Evolutionary conservation across 1,139 yeast species (phyloP), one percentile per base, ranked within the genome.

Genomic region (Suhomyces kunorum): DNA sequence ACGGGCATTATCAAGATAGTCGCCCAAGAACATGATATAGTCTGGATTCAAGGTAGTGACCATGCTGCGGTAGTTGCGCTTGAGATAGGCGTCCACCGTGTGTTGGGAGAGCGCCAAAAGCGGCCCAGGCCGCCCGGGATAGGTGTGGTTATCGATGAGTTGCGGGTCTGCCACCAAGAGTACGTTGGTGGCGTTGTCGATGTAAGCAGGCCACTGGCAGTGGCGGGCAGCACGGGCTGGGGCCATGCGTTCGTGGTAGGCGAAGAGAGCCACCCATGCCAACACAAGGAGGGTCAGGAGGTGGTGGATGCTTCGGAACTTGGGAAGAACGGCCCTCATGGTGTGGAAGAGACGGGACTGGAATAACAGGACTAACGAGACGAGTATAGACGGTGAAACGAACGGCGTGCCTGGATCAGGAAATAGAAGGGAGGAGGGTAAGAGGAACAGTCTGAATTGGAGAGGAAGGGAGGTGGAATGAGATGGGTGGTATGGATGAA

Each of bases 1-100:
- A 25, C 83, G 58, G 5, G 79, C 83, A 49, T 77, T 77, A 49
- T 78, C 83, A 40, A 77, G 55, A 43, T 71, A 65, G 51, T 78
- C 83, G 5, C 83, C 83, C 40, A 78, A 54, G 51, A 77, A 77
- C 32, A 76, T 58, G 19, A 76, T 60, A 33, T 69, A 64, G 38
- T 74, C 67, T 1, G 83, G 81, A 25, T 57, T 47, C 34, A 77
- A 56, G 16, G 58, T 58, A 2, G 51, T 43, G 32, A 71, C 54
- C 23, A 77, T 43, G 1, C 71, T 58, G 38, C 61, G 56, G 51
- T 74, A 78, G 54, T 76, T 76, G 41, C 71, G 68, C 49, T 68
- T 65, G 28, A 78, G 45, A 46, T 78, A 77, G 18, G 63, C 56
- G 46, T 78, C 82, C 6, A 68, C 79, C 0, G 81, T 74, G 47